Percentiles rank a stretch among this genome's conserved stretches.
phyloP scores from a whole-genome alignment of 257 asterid species.

The Datura wrightii region DNA sequence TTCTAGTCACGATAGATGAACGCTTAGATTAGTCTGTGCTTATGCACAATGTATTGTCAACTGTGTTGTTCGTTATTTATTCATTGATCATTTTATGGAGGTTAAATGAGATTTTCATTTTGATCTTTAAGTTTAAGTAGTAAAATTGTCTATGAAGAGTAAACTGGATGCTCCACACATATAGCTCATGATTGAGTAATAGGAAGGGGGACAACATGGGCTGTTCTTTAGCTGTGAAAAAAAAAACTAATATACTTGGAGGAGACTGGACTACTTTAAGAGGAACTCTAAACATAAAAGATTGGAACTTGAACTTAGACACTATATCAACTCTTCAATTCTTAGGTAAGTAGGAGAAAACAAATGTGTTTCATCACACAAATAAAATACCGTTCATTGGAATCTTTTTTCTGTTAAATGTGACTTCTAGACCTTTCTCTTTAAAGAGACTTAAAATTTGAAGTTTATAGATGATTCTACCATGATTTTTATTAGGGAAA shows the following conservation, averaged over 20 bases:
- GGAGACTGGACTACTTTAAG: not conserved
- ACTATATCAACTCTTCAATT: constrained; percentile 17
- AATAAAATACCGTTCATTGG: not conserved
- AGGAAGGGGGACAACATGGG: not conserved
- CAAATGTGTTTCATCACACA: not conserved
- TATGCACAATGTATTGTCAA: not conserved
- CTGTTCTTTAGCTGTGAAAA: not conserved
- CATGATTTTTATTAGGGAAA: not conserved
- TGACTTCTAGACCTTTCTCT: constrained; percentile 2
- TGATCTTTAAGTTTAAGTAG: not conserved
- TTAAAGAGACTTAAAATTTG: not conserved
- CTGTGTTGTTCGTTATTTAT: not conserved
- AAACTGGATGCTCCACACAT: not conserved
- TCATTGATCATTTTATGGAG: not conserved
- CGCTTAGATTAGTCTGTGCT: not conserved
- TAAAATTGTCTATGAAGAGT: not conserved
- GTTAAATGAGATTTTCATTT: not conserved
- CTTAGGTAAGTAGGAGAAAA: not conserved
- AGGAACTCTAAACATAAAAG: not conserved
- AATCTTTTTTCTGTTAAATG: not conserved
- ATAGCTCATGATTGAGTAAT: not conserved
- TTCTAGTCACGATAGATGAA: not conserved
- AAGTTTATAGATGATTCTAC: constrained; percentile 11
- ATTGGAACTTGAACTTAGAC: not conserved
- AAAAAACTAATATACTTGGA: not conserved